A percentile compares a stretch with the other conserved stretches of the same genome.
Conservation (phyloP, 352 stramenopile species). For the Phytophthora pseudosyringae region DNA sequence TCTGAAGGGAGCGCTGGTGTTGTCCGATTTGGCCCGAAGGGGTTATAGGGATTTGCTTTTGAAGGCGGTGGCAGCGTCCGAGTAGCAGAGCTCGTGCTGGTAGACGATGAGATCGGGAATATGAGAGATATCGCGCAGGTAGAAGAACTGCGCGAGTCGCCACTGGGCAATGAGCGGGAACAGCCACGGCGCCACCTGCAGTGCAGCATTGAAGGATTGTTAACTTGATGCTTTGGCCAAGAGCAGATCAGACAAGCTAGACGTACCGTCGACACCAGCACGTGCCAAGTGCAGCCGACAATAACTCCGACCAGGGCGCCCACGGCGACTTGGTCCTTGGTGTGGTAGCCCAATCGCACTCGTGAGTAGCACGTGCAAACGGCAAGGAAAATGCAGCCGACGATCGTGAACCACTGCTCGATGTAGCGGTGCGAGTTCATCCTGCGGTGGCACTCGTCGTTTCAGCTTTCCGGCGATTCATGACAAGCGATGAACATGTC, state of each 20-base stretch:
- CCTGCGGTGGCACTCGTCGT: conserved; percentile 26
- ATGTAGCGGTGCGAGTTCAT: conserved; percentile 55
- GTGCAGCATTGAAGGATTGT: conserved; percentile 1
- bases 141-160: conserved; percentile 58
- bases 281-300: conserved; percentile 26
- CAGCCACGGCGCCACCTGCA: conserved; percentile 50
- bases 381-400: conserved; percentile 51
- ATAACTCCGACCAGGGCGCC: conserved; percentile 53
- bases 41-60: conserved; percentile 21
- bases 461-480: conserved; percentile 15
- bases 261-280: conserved; percentile 29
- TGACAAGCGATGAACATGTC: not conserved
- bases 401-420: conserved; percentile 71
- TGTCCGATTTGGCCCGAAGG: not conserved
- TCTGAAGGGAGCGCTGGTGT: conserved; percentile 5
- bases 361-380: conserved; percentile 66
- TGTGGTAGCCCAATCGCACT: conserved; percentile 80
- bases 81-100: conserved; percentile 66
- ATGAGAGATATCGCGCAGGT: conserved; percentile 74
- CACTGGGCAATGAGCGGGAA: conserved; percentile 61
- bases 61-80: conserved; percentile 8
- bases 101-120: conserved; percentile 84
- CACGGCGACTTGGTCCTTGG: conserved; percentile 65
- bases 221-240: not conserved
- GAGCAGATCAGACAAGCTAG: not conserved